Conservation (phyloP, 129 eudicot genomes). For the Scalesia atractyloides region DNA sequence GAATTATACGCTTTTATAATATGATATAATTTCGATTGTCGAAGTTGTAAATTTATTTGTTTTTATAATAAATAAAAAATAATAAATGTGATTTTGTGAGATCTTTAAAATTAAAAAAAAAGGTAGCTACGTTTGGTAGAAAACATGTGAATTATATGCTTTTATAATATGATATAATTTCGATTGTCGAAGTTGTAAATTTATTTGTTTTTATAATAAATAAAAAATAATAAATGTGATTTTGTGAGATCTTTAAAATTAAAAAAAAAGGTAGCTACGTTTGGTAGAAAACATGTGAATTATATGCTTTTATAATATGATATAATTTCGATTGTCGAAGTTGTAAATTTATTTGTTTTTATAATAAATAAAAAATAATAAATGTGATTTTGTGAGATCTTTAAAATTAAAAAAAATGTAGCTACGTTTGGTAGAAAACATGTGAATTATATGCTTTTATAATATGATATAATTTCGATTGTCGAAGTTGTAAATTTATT, state of each 20-base stretch:
- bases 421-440: neutral
- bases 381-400: neutral
- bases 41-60: too few species aligned
- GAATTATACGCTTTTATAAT: neutral
- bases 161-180: neutral
- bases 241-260: neutral
- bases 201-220: neutral
- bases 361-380: neutral
- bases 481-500: neutral
- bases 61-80: too few species aligned
- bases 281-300: neutral
- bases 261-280: neutral
- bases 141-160: neutral
- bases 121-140: too few species aligned
- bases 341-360: neutral
- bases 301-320: neutral
- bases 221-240: neutral
- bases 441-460: neutral
- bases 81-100: too few species aligned
- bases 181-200: neutral
- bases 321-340: neutral
- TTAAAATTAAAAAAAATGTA: neutral
- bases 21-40: too few species aligned
- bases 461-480: neutral
- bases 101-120: too few species aligned